Conservation (phyloP, 1,284 basidiomycete genomes). For the Exsudoporus floridanus region DNA sequence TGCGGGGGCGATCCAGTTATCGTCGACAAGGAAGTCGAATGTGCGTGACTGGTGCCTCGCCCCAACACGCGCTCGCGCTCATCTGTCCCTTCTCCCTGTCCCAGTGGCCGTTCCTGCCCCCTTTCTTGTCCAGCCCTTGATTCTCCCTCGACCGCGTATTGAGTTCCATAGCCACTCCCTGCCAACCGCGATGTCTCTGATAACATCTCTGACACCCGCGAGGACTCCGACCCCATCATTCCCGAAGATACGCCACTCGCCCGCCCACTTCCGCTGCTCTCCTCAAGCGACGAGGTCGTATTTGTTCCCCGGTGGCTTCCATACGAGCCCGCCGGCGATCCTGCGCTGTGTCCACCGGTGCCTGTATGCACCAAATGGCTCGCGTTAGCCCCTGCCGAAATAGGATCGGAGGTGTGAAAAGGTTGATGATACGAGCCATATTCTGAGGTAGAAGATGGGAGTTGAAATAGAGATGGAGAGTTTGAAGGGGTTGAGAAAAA, state of each 20-base stretch:
- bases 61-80: not conserved
- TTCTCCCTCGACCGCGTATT: not conserved
- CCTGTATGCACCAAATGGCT: constrained; percentile 8
- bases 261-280: constrained; percentile 12
- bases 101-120: not conserved
- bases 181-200: not conserved
- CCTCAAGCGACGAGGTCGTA: constrained; percentile 21
- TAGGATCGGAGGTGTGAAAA: not conserved
- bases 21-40: constrained; percentile 31
- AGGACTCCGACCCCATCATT: constrained; percentile 17
- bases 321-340: constrained; percentile 27
- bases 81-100: not conserved
- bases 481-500: not conserved
- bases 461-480: not conserved
- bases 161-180: not conserved
- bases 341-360: constrained; percentile 13
- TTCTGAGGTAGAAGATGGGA: not conserved
- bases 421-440: not conserved
- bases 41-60: constrained; percentile 6
- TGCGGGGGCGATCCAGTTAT: constrained; percentile 24
- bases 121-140: constrained; percentile 4
- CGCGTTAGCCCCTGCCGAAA: constrained; percentile 14
- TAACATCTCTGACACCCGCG: constrained; percentile 6
- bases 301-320: constrained; percentile 18
- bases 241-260: constrained; percentile 19